These are phyloP conservation scores for Didymella keratinophila DNA, from an alignment of 2,329 filamentous ascomycete species.

Conservation along the genomic window DNA sequence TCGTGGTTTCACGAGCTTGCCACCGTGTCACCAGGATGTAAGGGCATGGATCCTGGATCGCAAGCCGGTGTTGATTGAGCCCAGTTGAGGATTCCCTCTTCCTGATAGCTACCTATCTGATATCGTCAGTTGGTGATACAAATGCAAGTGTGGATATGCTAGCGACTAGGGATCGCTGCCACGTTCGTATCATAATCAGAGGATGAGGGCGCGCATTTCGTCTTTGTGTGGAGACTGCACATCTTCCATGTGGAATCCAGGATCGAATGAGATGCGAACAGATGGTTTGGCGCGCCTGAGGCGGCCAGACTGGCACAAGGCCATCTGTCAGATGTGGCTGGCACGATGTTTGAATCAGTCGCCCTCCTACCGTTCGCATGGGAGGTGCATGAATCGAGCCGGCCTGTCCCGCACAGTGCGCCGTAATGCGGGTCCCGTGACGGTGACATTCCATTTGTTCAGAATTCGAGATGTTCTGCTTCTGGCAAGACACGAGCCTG, in stretches of 20 bases:
- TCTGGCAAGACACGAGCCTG: constrained; percentile 17
- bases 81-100: constrained; percentile 28
- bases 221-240: constrained; percentile 12
- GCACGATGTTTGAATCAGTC: constrained; percentile 20
- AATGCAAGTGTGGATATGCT: constrained; percentile 28
- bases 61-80: constrained; percentile 13
- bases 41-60: constrained; percentile 16
- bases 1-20: constrained; percentile 32
- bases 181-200: constrained; percentile 31
- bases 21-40: constrained; percentile 27
- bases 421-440: constrained; percentile 40
- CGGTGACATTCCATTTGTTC: constrained; percentile 20
- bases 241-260: constrained; percentile 20
- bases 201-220: constrained; percentile 16
- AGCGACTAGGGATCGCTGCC: constrained; percentile 27
- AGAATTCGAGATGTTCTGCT: constrained; percentile 7
- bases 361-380: constrained; percentile 44
- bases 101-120: constrained; percentile 29
- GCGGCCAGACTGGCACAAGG: constrained; percentile 29
- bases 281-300: constrained; percentile 48
- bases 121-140: constrained; percentile 42
- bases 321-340: constrained; percentile 37
- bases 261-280: constrained; percentile 46
- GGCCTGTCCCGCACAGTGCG: constrained; percentile 31
- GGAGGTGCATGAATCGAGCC: constrained; percentile 33